Base-by-base conservation (phyloP, 2,329 filamentous ascomycete species). In the Colletotrichum truncatum region DNA sequence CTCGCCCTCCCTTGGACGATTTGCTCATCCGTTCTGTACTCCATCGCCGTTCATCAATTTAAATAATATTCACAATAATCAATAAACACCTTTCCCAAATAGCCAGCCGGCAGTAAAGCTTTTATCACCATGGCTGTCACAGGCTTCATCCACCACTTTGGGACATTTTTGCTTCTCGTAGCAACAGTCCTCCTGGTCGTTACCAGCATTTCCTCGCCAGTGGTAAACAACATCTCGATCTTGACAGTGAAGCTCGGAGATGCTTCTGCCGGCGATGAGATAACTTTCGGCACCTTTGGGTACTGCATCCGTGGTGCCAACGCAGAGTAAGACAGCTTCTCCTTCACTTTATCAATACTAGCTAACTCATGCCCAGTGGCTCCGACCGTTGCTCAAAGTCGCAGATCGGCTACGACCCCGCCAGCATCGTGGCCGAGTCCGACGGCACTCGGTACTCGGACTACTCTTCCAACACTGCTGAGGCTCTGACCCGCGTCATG, bases 231-330 rank as follows among this genome's bases (percentile, higher is more conserved):
- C 69, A 79, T 89, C 43, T 77, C 81, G 45, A 76, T 91, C 36
- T 73, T 90, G 60, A 83, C 81, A 62, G 81, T 90, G 64, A 76
- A 80, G 52, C 76, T 89, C 18, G 74, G 74, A 43, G 78, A 80
- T 68, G 69, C 73, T 25, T 75, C 73, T 9, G 65, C 70, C 21
- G 73, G 68, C 4, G 72, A 76, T 25, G 71, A 80, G 10, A 74
- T 89, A 32, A 80, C 78, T 3, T 89, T 87, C 74, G 88, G 88
- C 45, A 87, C 85, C 0, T 90, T 89, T 76, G 88, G 88, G 7
- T 87, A 84, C 73, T 91, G 88, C 72, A 69, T 77, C 30, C 67
- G 72, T 21, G 71, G 72, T 41, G 68, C 57, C 7, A 61, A 51
- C 25, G 46, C 69, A 49, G 68, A 69, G 70, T 77, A 70, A 68